Evolutionary conservation across 768 basidiomycete genomes (phyloP).

Genomic region (Collybiopsis confluens): DNA sequence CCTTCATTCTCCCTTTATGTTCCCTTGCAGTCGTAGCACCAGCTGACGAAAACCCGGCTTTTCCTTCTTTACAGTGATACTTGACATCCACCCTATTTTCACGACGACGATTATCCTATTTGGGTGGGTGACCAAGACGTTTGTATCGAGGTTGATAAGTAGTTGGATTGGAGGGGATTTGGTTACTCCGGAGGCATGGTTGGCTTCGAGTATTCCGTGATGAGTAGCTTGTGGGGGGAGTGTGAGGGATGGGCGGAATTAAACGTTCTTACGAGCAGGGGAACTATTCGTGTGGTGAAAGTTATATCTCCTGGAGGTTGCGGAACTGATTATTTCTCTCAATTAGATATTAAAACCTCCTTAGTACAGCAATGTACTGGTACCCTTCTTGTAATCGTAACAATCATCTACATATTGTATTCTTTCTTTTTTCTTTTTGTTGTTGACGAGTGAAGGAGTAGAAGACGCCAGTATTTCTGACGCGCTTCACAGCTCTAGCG

Average conservation of each 20-base stretch:
- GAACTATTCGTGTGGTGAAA: neutral
- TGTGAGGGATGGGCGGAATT: neutral
- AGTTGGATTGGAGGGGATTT: slow-evolving; percentile 63
- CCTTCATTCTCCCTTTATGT: too few relatives aligned
- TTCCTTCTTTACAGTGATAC: slow-evolving; percentile 47
- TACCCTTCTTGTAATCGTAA: too few relatives aligned
- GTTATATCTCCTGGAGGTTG: too few relatives aligned
- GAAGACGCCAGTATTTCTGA: too few relatives aligned
- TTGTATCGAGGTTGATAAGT: slow-evolving; percentile 55
- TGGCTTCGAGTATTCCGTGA: slow-evolving; percentile 79
- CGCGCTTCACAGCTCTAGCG: too few relatives aligned
- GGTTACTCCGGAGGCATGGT: slow-evolving; percentile 62
- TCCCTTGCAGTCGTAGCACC: too few relatives aligned
- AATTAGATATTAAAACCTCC: too few relatives aligned
- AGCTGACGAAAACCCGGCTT: neutral
- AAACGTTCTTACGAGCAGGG: neutral
- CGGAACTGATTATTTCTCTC: too few relatives aligned
- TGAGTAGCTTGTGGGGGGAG: neutral
- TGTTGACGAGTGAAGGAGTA: too few relatives aligned
- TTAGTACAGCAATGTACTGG: too few relatives aligned
- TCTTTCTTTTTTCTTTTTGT: too few relatives aligned
- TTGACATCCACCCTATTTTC: slow-evolving; percentile 71
- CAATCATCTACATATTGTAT: too few relatives aligned
- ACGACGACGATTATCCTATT: slow-evolving; percentile 71
- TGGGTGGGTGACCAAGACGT: slow-evolving; percentile 72